phyloP scores from a whole-genome alignment of 129 eudicot species.

The Arctium minus region DNA sequence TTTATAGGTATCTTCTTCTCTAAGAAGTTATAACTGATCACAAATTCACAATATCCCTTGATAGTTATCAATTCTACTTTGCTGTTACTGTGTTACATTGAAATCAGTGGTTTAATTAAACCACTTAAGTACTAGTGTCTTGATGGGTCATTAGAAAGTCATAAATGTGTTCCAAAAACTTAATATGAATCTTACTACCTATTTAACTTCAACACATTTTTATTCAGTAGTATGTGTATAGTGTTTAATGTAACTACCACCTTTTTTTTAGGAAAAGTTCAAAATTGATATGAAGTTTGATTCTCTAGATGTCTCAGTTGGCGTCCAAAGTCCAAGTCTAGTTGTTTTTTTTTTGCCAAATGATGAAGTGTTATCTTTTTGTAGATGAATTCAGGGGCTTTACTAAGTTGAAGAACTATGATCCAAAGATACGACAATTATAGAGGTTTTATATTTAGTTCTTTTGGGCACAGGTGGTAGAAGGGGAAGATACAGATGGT shows the following conservation, averaged over 20 bases:
- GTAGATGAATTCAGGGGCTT: not conserved
- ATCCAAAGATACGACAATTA: not conserved
- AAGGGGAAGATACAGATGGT: conserved; percentile 83
- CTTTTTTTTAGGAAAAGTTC: not conserved
- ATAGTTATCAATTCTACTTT: not conserved
- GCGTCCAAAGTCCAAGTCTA: not conserved
- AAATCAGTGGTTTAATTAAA: not conserved
- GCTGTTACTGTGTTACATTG: not conserved
- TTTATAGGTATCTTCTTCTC: not conserved
- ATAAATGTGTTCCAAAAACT: not conserved
- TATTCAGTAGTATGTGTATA: not conserved
- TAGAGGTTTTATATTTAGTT: not conserved
- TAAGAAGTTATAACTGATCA: not conserved
- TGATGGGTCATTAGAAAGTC: not conserved
- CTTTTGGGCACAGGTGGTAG: conserved; percentile 65
- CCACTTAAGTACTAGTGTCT: not conserved
- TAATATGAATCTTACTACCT: not conserved
- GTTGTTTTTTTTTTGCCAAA: not conserved
- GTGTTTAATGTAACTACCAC: not conserved
- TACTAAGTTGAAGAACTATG: not conserved
- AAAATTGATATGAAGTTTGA: not conserved
- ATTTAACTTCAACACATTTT: not conserved
- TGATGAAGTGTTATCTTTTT: not conserved
- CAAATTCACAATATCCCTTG: not conserved
- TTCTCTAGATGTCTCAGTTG: not conserved